phyloP scores from a whole-genome alignment of 441 rosid genomes.

The Brassica hybrid region DNA sequence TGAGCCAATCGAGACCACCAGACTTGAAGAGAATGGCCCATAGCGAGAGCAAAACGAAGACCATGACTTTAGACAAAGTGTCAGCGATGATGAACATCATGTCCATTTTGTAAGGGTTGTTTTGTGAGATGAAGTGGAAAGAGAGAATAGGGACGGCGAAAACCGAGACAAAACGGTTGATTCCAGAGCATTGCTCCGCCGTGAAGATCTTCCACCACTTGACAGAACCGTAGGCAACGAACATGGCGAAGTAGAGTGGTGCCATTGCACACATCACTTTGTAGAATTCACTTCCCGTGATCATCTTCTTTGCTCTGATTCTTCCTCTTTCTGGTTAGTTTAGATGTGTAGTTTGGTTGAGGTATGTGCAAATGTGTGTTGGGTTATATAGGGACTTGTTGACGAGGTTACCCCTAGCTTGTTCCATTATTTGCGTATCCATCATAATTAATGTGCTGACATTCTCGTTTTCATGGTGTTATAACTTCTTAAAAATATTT shows the following conservation, averaged over 20 bases:
- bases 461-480: no score
- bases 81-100: slow-evolving; percentile 69
- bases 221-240: slow-evolving; percentile 67
- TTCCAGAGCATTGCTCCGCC: slow-evolving; percentile 72
- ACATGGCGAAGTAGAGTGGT: slow-evolving; percentile 75
- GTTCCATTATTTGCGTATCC: slow-evolving; percentile 24
- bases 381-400: slow-evolving; percentile 35
- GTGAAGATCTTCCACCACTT: slow-evolving; percentile 80
- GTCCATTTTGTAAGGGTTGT: slow-evolving; percentile 82
- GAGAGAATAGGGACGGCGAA: slow-evolving; percentile 77
- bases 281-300: slow-evolving; percentile 62
- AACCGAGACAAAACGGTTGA: slow-evolving; percentile 74
- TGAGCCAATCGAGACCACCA: slow-evolving; percentile 76
- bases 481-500: background rate
- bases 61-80: slow-evolving; percentile 61
- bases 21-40: slow-evolving; percentile 55
- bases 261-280: slow-evolving; percentile 79
- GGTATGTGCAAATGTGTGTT: slow-evolving; percentile 19
- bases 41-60: slow-evolving; percentile 51
- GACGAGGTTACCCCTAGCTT: slow-evolving; percentile 36
- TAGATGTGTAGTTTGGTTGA: slow-evolving; percentile 24
- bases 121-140: slow-evolving; percentile 78
- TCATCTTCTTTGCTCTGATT: slow-evolving; percentile 49
- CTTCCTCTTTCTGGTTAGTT: background rate
- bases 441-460: slow-evolving; percentile 8